phyloP scores from a whole-genome alignment of 805 yeast species.

The Suhomyces xylopsoci region DNA sequence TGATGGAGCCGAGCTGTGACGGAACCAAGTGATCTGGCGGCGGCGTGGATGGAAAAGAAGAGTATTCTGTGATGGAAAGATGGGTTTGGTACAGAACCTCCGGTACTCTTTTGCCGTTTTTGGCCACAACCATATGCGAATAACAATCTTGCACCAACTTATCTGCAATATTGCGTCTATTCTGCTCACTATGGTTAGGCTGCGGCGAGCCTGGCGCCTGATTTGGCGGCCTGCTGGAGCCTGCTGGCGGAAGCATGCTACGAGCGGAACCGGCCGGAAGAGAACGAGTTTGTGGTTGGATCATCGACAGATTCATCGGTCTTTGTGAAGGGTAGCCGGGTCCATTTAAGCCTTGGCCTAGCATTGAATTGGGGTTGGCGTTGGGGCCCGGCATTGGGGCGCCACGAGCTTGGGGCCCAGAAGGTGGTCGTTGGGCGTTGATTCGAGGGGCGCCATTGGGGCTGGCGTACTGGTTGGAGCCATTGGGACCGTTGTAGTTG shows the following conservation, averaged over 20 bases:
- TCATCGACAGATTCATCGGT: neutral
- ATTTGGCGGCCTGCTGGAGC: neutral
- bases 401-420: neutral
- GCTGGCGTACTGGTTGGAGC: neutral
- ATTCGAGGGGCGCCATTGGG: neutral
- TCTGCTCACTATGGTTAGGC: neutral
- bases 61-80: conserved; percentile 69
- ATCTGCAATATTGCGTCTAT: conserved; percentile 19
- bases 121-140: conserved; percentile 25
- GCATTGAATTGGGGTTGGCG: neutral
- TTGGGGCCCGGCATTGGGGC: neutral
- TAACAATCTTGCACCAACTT: conserved; percentile 38
- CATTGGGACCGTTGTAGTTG: neutral
- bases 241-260: neutral
- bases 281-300: neutral
- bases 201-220: neutral
- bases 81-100: conserved; percentile 65
- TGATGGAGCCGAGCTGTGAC: conserved; percentile 36
- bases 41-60: conserved; percentile 61
- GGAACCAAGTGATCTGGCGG: conserved; percentile 60
- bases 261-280: neutral
- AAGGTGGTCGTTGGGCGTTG: neutral
- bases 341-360: neutral
- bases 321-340: conserved; percentile 1
- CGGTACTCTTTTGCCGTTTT: conserved; percentile 19